Conservation (phyloP, 345 rosid species). For the Hirschfeldia incana region DNA sequence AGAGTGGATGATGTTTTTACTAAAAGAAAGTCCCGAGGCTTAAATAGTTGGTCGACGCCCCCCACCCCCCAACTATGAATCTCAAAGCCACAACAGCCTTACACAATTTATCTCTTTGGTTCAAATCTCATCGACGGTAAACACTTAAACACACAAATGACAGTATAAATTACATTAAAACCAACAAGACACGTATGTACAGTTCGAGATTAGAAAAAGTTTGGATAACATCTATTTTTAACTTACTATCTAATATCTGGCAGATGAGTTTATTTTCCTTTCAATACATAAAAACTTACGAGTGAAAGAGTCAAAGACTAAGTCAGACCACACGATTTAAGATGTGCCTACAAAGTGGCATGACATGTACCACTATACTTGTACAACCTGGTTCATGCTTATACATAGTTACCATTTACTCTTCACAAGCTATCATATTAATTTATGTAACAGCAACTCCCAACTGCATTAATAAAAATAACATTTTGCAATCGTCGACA, state of each 20-base stretch:
- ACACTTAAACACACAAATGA: constrained; percentile 10
- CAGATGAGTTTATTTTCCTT: not conserved
- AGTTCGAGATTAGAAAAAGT: not conserved
- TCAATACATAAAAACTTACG: not conserved
- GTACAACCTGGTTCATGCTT: constrained; percentile 9
- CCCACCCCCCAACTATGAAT: constrained; percentile 27
- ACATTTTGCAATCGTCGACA: constrained; percentile 24
- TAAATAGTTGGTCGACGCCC: constrained; percentile 16
- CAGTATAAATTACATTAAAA: constrained; percentile 2
- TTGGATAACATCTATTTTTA: not conserved
- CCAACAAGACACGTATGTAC: not conserved
- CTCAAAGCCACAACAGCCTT: constrained; percentile 26
- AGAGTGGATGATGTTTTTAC: not conserved
- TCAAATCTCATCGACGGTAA: constrained; percentile 25
- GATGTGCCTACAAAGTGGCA: constrained; percentile 3
- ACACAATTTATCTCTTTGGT: constrained; percentile 17
- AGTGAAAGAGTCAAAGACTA: not conserved
- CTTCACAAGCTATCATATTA: constrained; percentile 21
- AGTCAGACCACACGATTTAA: not conserved
- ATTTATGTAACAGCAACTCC: constrained; percentile 30
- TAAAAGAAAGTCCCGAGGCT: not conserved
- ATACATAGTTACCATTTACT: constrained; percentile 10
- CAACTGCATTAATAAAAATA: constrained; percentile 29
- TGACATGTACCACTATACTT: constrained; percentile 5
- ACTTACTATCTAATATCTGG: not conserved